Conservation (phyloP, 768 basidiomycete species). For the Tulasnella calospora region DNA sequence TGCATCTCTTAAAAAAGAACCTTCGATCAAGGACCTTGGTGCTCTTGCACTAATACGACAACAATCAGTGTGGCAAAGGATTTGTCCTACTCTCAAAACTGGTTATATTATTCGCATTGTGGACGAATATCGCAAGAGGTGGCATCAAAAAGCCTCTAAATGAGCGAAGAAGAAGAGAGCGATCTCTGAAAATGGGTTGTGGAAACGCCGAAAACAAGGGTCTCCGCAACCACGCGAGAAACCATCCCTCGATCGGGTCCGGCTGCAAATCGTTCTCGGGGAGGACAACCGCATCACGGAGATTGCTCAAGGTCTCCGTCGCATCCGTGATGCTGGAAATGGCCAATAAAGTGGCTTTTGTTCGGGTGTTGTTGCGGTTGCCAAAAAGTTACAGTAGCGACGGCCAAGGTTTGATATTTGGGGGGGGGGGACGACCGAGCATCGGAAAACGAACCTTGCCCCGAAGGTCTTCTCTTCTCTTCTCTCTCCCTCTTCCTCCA, state of each 20-base stretch:
- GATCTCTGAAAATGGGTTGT: background rate
- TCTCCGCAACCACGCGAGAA: background rate
- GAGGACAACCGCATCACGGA: background rate
- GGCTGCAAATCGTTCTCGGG: background rate
- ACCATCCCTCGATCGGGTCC: background rate
- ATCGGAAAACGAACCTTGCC: too few relatives aligned
- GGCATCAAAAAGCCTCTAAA: too few relatives aligned
- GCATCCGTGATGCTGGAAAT: background rate
- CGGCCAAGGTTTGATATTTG: background rate
- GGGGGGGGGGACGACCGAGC: background rate
- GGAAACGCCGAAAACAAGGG: background rate
- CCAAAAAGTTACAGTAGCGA: background rate
- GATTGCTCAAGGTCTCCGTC: background rate
- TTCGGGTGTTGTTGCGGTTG: background rate
- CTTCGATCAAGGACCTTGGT: background rate
- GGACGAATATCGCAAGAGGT: too few relatives aligned
- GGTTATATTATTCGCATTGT: too few relatives aligned
- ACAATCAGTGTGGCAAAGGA: background rate
- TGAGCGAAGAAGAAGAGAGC: too few relatives aligned
- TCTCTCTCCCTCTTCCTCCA: background rate
- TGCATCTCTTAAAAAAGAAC: background rate
- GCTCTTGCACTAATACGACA: background rate
- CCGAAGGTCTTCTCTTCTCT: background rate
- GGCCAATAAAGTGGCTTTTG: background rate
- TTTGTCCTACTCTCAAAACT: too few relatives aligned